Evolutionary conservation across 2,329 filamentous ascomycete species (phyloP).

Genomic region (Xylaria digitata): DNA sequence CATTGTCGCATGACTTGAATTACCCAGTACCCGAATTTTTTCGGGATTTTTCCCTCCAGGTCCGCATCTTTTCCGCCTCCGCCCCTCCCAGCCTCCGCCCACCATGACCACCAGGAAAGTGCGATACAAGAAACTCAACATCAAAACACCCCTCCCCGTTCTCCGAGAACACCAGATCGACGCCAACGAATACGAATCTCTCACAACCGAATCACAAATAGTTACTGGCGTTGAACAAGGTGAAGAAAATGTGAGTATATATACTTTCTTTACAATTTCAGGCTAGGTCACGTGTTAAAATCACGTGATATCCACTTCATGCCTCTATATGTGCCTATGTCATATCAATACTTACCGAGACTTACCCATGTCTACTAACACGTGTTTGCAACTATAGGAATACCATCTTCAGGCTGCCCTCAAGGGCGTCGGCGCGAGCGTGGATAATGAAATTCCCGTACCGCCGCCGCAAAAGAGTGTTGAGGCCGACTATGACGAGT

Average conservation of each 20-base stretch:
- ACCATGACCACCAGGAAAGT: conserved; percentile 75
- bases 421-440: conserved; percentile 65
- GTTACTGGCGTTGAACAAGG: conserved; percentile 97
- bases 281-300: conserved; percentile 63
- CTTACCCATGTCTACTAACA: conserved; percentile 34
- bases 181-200: conserved; percentile 83
- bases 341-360: conserved; percentile 9
- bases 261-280: conserved; percentile 46
- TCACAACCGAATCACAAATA: conserved; percentile 85
- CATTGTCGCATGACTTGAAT: conserved; percentile 65
- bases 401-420: conserved; percentile 91
- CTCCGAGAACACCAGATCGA: conserved; percentile 93
- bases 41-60: conserved; percentile 68
- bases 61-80: conserved; percentile 51
- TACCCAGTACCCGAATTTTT: conserved; percentile 74
- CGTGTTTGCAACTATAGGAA: conserved; percentile 70
- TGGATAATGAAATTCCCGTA: conserved; percentile 72
- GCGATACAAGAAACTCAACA: conserved; percentile 89
- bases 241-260: conserved; percentile 90
- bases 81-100: conserved; percentile 50
- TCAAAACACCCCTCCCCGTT: conserved; percentile 87
- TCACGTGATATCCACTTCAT: conserved; percentile 51
- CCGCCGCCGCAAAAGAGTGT: conserved; percentile 70
- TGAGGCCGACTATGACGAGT: conserved; percentile 83
- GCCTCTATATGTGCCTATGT: conserved; percentile 13